These are phyloP conservation scores for Cenchrus purpureus DNA, from an alignment of 176 grass and related monocot species.

Conservation along the genomic window DNA sequence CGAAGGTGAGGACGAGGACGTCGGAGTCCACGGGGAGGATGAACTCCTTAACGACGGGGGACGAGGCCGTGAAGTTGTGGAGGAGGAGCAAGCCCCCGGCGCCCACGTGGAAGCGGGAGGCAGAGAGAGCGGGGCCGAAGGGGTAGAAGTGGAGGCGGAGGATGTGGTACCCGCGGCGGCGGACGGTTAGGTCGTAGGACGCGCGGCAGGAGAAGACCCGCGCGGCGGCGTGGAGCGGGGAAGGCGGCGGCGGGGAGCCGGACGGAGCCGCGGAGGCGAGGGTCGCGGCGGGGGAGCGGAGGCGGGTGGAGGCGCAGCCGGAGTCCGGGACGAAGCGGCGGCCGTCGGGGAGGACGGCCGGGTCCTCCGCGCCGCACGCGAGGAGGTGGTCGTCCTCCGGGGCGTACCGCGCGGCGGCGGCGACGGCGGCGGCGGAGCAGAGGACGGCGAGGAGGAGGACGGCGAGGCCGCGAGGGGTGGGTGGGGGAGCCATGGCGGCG, in stretches of 20 bases:
- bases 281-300: slow-evolving; percentile 48
- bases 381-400: slow-evolving; percentile 85
- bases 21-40: slow-evolving; percentile 62
- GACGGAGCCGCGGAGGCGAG: slow-evolving; percentile 38
- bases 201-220: slow-evolving; percentile 77
- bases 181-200: slow-evolving; percentile 75
- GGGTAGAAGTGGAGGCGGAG: slow-evolving; percentile 98
- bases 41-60: slow-evolving; percentile 80
- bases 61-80: slow-evolving; percentile 72
- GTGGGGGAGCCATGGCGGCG: slow-evolving; percentile 58
- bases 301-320: slow-evolving; percentile 44
- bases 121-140: slow-evolving; percentile 56
- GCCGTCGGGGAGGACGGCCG: slow-evolving; percentile 59
- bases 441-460: slow-evolving; percentile 42
- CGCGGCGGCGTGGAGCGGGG: slow-evolving; percentile 68
- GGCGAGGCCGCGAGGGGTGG: slow-evolving; percentile 18
- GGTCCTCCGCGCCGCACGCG: slow-evolving; percentile 63
- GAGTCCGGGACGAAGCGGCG: slow-evolving; percentile 80
- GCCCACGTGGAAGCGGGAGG: slow-evolving; percentile 80
- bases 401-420: slow-evolving; percentile 46
- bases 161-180: slow-evolving; percentile 65
- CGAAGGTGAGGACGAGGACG: slow-evolving; percentile 68
- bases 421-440: slow-evolving; percentile 27
- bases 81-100: slow-evolving; percentile 55
- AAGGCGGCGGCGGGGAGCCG: slow-evolving; percentile 12